These are phyloP conservation scores for Lachnellula willkommii DNA, from an alignment of 2,329 filamentous ascomycete genomes.

Conservation along the genomic window DNA sequence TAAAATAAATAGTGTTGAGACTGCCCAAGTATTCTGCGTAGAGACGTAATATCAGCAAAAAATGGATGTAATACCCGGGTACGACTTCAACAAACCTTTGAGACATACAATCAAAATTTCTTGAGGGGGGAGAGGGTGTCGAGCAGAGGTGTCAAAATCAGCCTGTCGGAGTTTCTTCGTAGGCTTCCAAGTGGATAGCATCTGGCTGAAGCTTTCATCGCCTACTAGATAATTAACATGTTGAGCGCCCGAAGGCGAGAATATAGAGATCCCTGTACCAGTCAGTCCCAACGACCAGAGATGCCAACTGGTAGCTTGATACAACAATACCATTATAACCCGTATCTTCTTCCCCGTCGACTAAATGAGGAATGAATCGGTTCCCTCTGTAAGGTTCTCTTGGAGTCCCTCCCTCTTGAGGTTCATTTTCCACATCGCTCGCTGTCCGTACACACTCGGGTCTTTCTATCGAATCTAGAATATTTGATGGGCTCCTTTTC, in stretches of 20 bases:
- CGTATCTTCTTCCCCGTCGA: not conserved
- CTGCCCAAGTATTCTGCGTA: not conserved
- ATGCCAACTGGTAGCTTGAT: too few species aligned
- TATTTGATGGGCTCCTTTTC: not conserved
- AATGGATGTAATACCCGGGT: not conserved
- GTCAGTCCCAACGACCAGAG: not conserved
- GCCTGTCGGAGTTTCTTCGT: not conserved
- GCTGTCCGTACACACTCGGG: slow-evolving; percentile 4
- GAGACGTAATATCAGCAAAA: not conserved
- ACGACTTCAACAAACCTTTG: not conserved
- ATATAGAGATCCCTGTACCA: slow-evolving; percentile 9
- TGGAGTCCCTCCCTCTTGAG: not conserved
- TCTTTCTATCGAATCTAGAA: slow-evolving; percentile 4
- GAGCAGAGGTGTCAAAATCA: slow-evolving; percentile 5
- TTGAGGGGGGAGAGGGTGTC: slow-evolving; percentile 3
- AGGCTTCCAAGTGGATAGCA: slow-evolving; percentile 3
- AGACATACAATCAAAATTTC: slow-evolving; percentile 6
- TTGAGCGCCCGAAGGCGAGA: slow-evolving; percentile 9
- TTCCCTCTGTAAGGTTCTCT: not conserved
- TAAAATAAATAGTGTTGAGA: slow-evolving; percentile 6
- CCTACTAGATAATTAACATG: slow-evolving; percentile 13
- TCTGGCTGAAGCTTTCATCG: slow-evolving; percentile 11
- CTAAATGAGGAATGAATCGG: not conserved
- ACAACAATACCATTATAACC: not conserved
- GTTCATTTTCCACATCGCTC: not conserved